Evolutionary conservation across 2,329 filamentous ascomycete genomes (phyloP).

Genomic region (Pseudonectria buxi): DNA sequence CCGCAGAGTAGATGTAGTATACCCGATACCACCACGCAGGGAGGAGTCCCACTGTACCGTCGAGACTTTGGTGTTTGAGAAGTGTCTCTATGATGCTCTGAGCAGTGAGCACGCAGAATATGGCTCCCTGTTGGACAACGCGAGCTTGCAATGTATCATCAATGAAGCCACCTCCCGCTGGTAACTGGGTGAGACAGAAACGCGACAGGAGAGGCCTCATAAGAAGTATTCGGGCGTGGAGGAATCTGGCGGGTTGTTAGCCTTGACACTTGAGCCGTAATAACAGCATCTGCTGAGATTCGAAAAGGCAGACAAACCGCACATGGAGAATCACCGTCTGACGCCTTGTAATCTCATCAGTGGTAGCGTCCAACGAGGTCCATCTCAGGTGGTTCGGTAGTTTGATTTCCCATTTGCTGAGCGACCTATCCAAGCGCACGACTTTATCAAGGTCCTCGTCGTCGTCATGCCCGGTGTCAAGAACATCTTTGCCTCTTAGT

Average conservation of each 20-base stretch:
- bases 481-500: constrained; percentile 5
- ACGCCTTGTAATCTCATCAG: constrained; percentile 20
- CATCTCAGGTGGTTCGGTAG: constrained; percentile 22
- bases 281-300: no score
- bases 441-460: constrained; percentile 25
- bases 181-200: constrained; percentile 24
- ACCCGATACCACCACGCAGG: constrained; percentile 35
- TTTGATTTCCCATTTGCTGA: constrained; percentile 26
- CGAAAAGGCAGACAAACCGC: constrained; percentile 24
- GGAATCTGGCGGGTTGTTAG: constrained; percentile 15
- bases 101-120: constrained; percentile 28
- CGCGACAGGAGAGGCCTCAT: constrained; percentile 26
- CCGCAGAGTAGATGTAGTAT: constrained; percentile 31
- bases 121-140: constrained; percentile 26
- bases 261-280: neutral
- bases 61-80: constrained; percentile 22
- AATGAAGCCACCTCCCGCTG: constrained; percentile 3
- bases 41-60: constrained; percentile 27
- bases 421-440: constrained; percentile 24
- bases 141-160: constrained; percentile 20
- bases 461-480: constrained; percentile 5
- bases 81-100: constrained; percentile 27
- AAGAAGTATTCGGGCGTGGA: constrained; percentile 29
- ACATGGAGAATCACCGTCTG: constrained; percentile 29
- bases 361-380: constrained; percentile 6